phyloP scores from a whole-genome alignment of 2,329 filamentous ascomycete genomes.

The Ophiostoma ulmi region DNA sequence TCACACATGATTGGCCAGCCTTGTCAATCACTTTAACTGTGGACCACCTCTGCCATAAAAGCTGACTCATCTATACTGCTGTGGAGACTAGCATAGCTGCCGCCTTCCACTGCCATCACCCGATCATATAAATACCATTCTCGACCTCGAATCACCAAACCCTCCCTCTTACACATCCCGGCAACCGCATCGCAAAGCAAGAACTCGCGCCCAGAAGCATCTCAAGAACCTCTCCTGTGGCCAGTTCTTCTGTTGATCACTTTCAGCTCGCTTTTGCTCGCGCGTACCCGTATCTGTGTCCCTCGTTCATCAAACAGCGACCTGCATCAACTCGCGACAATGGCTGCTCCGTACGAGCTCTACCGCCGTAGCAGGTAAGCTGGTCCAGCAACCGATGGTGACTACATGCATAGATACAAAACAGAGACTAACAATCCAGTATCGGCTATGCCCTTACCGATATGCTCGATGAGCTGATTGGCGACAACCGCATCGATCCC shows the following conservation, averaged over 20 bases:
- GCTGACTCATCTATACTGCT: neutral
- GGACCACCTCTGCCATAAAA: neutral
- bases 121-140: neutral
- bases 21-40: neutral
- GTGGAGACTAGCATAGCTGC: neutral
- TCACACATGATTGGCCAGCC: neutral
- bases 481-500: constrained; percentile 88
- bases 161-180: neutral
- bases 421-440: constrained; percentile 43
- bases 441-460: constrained; percentile 91
- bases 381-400: neutral
- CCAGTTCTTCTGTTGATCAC: neutral
- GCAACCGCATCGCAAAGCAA: neutral
- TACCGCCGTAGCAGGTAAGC: constrained; percentile 94
- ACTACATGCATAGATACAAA: neutral
- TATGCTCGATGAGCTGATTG: constrained; percentile 94
- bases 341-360: constrained; percentile 70
- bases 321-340: constrained; percentile 24
- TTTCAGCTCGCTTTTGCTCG: neutral
- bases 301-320: neutral
- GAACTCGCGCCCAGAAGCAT: constrained; percentile 8
- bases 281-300: neutral
- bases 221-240: neutral
- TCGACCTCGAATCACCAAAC: neutral
- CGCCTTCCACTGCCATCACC: constrained; percentile 1